Base-by-base conservation (phyloP, 2,329 filamentous ascomycete genomes). In the Aspergillus flavus region DNA sequence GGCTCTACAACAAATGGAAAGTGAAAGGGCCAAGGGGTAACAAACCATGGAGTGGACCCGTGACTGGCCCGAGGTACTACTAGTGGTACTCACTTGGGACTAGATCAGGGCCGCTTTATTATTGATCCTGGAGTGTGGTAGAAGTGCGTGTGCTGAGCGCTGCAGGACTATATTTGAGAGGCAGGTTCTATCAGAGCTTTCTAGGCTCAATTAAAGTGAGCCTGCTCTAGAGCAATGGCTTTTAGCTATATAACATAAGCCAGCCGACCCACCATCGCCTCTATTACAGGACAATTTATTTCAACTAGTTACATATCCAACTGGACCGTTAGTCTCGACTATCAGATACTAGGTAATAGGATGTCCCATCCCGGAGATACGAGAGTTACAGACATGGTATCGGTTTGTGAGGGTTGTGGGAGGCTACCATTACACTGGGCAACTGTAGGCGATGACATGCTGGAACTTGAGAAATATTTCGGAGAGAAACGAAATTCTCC, bases 361-460 rank as follows among this genome's bases (percentile, higher is more conserved):
- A 36, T 36, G 34, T 36, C 34, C 11, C 30, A 32, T 39, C 14
- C 16, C 4, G 39, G 32, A 1, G 1, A 52, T 28, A 5, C 26
- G 0, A 26, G 23, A 21, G 21, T 23, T 39, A 23, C 43, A n/a
- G 41, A 59, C 2, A 52, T 63, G 10, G 21, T 56, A 10, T 41
- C 26, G 5, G 34, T 21, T 28, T 16, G 48, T 21, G 50, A 61
- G 57, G 52, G 59, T 39, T 36, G 26, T 21, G 62, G 59, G 21
- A 59, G 32, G 14, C 34, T 64, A 7, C 59, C 56, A 7, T 48
- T 61, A 30, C 59, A 61, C 39, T 64, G 57, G 55, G 59, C 50
- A 36, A 50, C 61, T 19, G 50, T 57, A 26, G 61, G 36, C 6
- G 26, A 26, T 28, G 14, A 23, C 2, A 46, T 1, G 2, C 11